Evolutionary conservation across 139 green algal genomes (phyloP), one percentile per base, ranked within the genome.

Genomic region (Chlorella sp.): DNA sequence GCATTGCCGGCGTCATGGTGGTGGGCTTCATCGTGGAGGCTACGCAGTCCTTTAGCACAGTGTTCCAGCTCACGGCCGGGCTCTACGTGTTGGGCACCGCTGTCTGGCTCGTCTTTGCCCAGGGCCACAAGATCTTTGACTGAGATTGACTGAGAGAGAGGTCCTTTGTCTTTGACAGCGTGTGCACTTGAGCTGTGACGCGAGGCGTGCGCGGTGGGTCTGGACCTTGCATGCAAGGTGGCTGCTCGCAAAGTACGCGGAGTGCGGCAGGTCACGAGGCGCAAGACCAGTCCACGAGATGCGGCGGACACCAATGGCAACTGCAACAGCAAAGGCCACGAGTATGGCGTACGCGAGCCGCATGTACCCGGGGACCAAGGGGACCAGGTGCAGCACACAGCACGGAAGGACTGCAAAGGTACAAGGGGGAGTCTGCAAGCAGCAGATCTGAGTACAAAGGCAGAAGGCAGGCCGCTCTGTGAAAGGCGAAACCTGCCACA

Each of bases 1-100:
- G 91, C 35, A 92, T 95, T 35, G 30, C 91, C 29, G 91, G 89
- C 4, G 86, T 92, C 2, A 82, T 85, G 30, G 75, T 83, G 35
- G 87, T 92, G 5, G 92, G 92, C 3, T 88, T 93, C 36, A 78
- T 96, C 30, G 80, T 74, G 30, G 89, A 96, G 72, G 70, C 49
- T 2, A 95, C 90, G 1, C 80, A 82, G 10, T 90, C 83, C 5
- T 96, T 94, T 59, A 72, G 73, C 42, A 71, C 81, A 3, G 84
- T 97, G 24, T 97, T 97, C 79, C 77, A 87, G 49, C 50, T 92
- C 1, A 96, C 91, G 10, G 85, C 90, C 3, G 86, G 60, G 17
- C 62, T 96, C 71, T 96, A 95, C 69, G 75, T 94, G 20, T 2
- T 91, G 29, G 91, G 82, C 1, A 85, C 85, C 2, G 6, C 88